Base-by-base conservation (phyloP, 2,329 filamentous ascomycete genomes). In the Ophiosphaerella narmari region DNA sequence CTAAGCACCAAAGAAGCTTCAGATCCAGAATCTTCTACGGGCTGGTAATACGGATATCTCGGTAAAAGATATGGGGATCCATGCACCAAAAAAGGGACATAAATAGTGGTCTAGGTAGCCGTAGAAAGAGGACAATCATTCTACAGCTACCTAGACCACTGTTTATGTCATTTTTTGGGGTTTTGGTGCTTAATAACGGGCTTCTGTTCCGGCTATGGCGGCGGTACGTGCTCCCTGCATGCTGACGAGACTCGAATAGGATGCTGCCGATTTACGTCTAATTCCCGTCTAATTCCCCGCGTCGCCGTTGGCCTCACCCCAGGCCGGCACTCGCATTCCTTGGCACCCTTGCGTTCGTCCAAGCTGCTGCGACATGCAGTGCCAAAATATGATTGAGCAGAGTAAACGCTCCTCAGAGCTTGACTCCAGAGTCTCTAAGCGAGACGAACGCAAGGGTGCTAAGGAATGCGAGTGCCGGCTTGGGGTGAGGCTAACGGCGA, bases 251-350 rank as follows among this genome's bases (percentile, higher is more conserved):
- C 34, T 45, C 32, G 33, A 37, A 38, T 21, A 45, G 42, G 32
- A 37, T 43, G 18, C 40, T 33, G 26, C 40, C 35, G 26, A 43
- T 45, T 45, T 33, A 37, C 42, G 42, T 18, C 42, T 45, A 45
- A 45, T 45, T 45, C 42, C 40, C 42, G 42, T 18, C 42, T 45
- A 45, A 45, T 45, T 45, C 42, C 40, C 42, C 42, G 42, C 42
- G 34, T 45, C 42, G 42, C 42, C 12, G 42, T 45, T 29, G 23
- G 42, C 42, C 42, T 33, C 38, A 38, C 34, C 32, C 26, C 23
- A 42, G 39, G 39, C 39, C 23, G n/a, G 39, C 39, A 42, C 26
- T 29, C 26, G 26, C 26, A 4, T 29, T 29, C 26, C 26, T 29
- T 4, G 26, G 26, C 26, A 29, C 26, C 9, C 26, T 29, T 29